Evolutionary conservation across 1,284 basidiomycete species (phyloP), one percentile per base, ranked within the genome.

Genomic region (Lignosus rhinocerotis): DNA sequence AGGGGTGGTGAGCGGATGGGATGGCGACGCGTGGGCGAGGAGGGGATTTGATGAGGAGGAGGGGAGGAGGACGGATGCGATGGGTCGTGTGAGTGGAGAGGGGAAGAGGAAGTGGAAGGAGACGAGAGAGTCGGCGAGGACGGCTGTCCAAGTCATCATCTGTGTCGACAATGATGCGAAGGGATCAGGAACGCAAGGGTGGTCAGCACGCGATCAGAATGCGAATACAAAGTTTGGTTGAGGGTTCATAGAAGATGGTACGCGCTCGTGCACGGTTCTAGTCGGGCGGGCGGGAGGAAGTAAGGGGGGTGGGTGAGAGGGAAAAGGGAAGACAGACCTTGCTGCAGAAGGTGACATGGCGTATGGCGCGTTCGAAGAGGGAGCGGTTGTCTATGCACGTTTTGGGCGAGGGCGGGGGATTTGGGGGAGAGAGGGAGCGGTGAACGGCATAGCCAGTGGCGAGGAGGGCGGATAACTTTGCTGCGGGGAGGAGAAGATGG

Each of bases 321-420:
- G 34, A 4, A 45, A 7, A 6, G 33, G 7, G 51, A 55, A 36
- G 31, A 51, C 65, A 51, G 39, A 71, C 71, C 64, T 72, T 72
- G 63, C 67, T 70, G 61, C 65, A 67, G 59, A 69, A 69, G 11
- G 71, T 71, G 51, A 72, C 66, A 63, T 69, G 66, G 38, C 66
- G 69, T 14, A 72, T 66, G 38, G 64, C 63, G 45, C 67, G 63
- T 59, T 72, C 71, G 58, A 72, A 72, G 7, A 72, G 57, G n/a
- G 69, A 67, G 47, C 63, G 58, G 47, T 63, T 62, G 54, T 59
- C 65, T 41, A 68, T 61, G 52, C 64, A 60, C 50, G 67, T 63
- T 56, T 67, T 69, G 5, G 66, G 62, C 3, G 68, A 60, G 11
- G 67, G 65, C 1, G 67, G 67, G 0, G 69, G 68, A 48, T 70